Conservation (phyloP, 805 yeast genomes). For the Lipomyces japonicus region DNA sequence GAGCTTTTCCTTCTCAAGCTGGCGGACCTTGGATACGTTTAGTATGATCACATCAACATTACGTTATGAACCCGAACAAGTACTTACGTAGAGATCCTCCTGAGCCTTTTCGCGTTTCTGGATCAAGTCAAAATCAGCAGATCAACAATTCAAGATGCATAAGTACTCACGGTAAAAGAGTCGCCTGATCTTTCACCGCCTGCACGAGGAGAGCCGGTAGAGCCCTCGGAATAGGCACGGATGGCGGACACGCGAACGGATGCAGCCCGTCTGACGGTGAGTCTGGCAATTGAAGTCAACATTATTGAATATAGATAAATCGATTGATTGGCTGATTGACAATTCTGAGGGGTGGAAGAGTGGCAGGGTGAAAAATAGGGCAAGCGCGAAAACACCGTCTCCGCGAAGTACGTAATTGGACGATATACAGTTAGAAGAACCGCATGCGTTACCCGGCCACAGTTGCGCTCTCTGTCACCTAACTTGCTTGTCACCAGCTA, state of each 20-base stretch:
- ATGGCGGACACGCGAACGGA: constrained; percentile 25
- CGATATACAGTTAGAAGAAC: no score
- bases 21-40: constrained; percentile 45
- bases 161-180: constrained; percentile 37
- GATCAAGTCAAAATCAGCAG: constrained; percentile 20
- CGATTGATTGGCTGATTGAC: background rate
- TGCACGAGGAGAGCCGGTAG: constrained; percentile 58
- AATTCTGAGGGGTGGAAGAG: background rate
- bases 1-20: constrained; percentile 87
- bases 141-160: background rate
- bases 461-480: no score
- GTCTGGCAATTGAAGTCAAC: constrained; percentile 18
- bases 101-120: constrained; percentile 88
- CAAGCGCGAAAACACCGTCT: no score
- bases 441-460: no score
- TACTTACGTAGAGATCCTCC: constrained; percentile 54
- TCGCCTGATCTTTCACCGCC: constrained; percentile 57
- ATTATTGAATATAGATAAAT: constrained; percentile 12
- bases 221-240: constrained; percentile 52
- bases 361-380: background rate
- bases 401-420: no score
- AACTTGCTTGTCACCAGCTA: no score
- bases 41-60: background rate
- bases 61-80: background rate
- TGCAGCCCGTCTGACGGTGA: constrained; percentile 27